Evolutionary conservation across 257 asterid species (phyloP).

Genomic region (Ophiorrhiza pumila): DNA sequence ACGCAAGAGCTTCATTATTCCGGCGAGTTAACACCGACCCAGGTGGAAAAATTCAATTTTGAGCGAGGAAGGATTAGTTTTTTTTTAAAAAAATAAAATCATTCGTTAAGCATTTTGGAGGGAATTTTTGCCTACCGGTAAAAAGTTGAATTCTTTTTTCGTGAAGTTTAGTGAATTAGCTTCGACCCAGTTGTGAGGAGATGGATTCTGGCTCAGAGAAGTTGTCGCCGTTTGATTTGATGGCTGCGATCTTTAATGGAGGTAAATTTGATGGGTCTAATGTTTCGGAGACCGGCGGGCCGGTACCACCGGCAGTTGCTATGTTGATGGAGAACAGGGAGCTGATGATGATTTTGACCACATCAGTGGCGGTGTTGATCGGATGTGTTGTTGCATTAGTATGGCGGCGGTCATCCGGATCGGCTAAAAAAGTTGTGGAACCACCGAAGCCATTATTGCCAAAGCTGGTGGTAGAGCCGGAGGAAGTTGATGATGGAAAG

Average conservation of each 20-base stretch:
- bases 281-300: slow-evolving; percentile 39
- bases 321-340: slow-evolving; percentile 77
- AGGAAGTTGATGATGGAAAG: slow-evolving; percentile 77
- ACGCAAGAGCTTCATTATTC: background rate
- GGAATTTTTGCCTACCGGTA: background rate
- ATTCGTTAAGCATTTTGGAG: slow-evolving; percentile 4
- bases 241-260: slow-evolving; percentile 73
- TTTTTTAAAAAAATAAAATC: too few relatives aligned
- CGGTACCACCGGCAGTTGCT: slow-evolving; percentile 49
- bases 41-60: background rate
- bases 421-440: slow-evolving; percentile 46
- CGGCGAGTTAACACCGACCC: slow-evolving; percentile 3
- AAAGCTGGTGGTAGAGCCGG: slow-evolving; percentile 48
- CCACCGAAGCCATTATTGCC: slow-evolving; percentile 47
- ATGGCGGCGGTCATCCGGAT: slow-evolving; percentile 67
- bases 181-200: background rate
- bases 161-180: background rate
- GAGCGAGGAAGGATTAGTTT: background rate
- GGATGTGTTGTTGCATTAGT: slow-evolving; percentile 59
- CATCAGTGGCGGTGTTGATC: slow-evolving; percentile 68
- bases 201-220: slow-evolving; percentile 65
- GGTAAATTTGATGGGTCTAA: slow-evolving; percentile 56
- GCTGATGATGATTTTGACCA: slow-evolving; percentile 64
- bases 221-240: slow-evolving; percentile 77
- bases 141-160: background rate